These are phyloP conservation scores for Ceratobasidium sp. DNA, from an alignment of 1,284 basidiomycete species.

Conservation along the genomic window DNA sequence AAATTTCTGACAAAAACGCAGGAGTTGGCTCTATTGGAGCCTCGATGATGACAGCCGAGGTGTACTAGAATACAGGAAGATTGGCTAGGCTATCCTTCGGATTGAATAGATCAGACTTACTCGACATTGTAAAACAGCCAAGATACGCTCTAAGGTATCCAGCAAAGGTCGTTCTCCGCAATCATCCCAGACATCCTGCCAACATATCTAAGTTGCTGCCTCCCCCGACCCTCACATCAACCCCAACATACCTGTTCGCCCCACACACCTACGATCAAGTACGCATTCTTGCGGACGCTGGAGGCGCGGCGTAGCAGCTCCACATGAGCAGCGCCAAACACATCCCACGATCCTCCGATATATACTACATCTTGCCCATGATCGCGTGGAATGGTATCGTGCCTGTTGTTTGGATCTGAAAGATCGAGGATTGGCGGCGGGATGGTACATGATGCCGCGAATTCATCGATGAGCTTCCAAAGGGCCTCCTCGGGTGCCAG, in stretches of 20 bases:
- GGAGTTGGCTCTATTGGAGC: conserved; percentile 19
- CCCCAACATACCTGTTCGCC: conserved; percentile 43
- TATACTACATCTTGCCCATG: conserved; percentile 43
- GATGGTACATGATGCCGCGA: conserved; percentile 29
- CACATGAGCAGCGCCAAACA: conserved; percentile 46
- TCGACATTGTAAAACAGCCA: conserved; percentile 46
- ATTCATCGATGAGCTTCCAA: conserved; percentile 42
- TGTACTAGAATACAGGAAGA: conserved; percentile 15
- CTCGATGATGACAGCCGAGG: conserved; percentile 34
- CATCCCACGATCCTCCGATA: conserved; percentile 46
- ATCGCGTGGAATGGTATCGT: conserved; percentile 24
- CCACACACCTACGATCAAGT: conserved; percentile 46
- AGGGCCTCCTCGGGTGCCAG: conserved; percentile 36
- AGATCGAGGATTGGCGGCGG: conserved; percentile 41
- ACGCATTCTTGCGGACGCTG: conserved; percentile 19
- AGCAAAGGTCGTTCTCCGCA: conserved; percentile 45
- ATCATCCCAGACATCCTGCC: conserved; percentile 40
- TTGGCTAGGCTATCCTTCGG: not conserved
- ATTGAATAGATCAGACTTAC: conserved; percentile 24
- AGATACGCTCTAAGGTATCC: conserved; percentile 43
- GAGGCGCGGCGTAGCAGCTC: conserved; percentile 44
- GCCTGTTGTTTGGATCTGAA: conserved; percentile 32
- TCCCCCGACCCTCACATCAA: not conserved
- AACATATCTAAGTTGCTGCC: not conserved
- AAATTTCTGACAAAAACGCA: conserved; percentile 30